Evolutionary conservation across 441 rosid species (phyloP).

Genomic region (Metrosideros polymorpha): DNA sequence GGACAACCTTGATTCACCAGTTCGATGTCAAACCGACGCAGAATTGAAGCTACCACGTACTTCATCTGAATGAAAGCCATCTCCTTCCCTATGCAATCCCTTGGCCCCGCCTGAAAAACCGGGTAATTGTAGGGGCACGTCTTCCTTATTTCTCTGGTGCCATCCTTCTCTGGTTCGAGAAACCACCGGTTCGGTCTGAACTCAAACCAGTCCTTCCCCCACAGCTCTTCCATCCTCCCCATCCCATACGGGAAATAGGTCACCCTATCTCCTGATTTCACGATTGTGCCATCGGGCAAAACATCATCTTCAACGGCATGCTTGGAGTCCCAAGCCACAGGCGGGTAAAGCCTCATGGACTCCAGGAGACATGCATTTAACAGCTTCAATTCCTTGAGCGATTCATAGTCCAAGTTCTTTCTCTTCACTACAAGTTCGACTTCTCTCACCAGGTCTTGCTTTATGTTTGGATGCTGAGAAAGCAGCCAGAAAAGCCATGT

Average conservation of each 20-base stretch:
- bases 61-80: conserved; percentile 60
- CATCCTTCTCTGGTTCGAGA: background rate
- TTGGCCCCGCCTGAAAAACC: conserved; percentile 58
- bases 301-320: conserved; percentile 25
- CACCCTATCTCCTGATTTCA: conserved; percentile 34
- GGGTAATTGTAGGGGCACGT: conserved; percentile 39
- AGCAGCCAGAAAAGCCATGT: conserved; percentile 47
- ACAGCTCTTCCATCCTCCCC: conserved; percentile 49
- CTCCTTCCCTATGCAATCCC: conserved; percentile 52
- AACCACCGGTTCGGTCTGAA: conserved; percentile 42
- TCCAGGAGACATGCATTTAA: conserved; percentile 36
- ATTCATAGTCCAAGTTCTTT: conserved; percentile 13
- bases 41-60: conserved; percentile 44
- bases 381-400: conserved; percentile 34
- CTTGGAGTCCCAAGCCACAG: conserved; percentile 51
- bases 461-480: conserved; percentile 15
- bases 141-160: conserved; percentile 19
- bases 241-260: conserved; percentile 40
- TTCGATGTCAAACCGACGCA: conserved; percentile 31
- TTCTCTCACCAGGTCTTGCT: conserved; percentile 22
- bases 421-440: background rate
- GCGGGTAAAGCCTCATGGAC: conserved; percentile 51
- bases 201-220: conserved; percentile 41
- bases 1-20: conserved; percentile 29
- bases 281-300: conserved; percentile 41